Percentiles rank a stretch among this genome's conserved stretches.
Conservation (phyloP, 2,329 filamentous ascomycete species). For the Cladorrhinum sp. region DNA sequence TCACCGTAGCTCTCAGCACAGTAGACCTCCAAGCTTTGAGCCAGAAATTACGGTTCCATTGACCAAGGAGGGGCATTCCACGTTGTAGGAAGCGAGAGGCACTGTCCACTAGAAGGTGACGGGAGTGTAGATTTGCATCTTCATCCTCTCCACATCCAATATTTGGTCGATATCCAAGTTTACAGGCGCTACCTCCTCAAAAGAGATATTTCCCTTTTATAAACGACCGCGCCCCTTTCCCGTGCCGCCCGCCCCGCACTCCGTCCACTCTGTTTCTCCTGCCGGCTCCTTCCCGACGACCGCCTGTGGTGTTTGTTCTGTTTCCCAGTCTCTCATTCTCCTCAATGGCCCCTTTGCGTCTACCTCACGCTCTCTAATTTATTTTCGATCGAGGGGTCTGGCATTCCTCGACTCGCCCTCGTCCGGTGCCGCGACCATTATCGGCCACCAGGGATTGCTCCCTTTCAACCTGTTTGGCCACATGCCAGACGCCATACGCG, state of each 20-base stretch:
- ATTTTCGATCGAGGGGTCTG: conserved; percentile 35
- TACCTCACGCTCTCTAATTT: conserved; percentile 26
- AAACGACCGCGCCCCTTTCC: conserved; percentile 16
- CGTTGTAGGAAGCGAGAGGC: background rate
- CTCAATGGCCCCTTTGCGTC: conserved; percentile 27
- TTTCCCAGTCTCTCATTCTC: conserved; percentile 18
- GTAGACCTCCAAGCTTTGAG: background rate
- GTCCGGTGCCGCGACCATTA: conserved; percentile 11
- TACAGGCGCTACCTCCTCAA: background rate
- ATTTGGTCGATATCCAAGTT: background rate
- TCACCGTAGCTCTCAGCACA: background rate
- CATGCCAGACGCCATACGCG: background rate
- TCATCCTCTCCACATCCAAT: background rate
- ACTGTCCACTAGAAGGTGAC: conserved; percentile 1
- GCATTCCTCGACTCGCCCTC: conserved; percentile 32
- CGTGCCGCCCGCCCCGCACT: conserved; percentile 7
- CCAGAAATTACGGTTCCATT: conserved; percentile 10
- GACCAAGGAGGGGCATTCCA: background rate
- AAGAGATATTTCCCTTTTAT: conserved; percentile 15
- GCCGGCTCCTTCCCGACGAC: conserved; percentile 13
- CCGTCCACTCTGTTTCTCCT: conserved; percentile 5
- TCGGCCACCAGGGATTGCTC: background rate
- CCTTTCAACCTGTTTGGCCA: conserved; percentile 13
- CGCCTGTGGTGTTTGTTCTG: conserved; percentile 1
- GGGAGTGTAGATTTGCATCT: conserved; percentile 4